A percentile compares a stretch with the other conserved stretches of the same genome.
phyloP scores from a whole-genome alignment of 371 early-diverging fungal genomes.

The Rhizomucor pusillus region DNA sequence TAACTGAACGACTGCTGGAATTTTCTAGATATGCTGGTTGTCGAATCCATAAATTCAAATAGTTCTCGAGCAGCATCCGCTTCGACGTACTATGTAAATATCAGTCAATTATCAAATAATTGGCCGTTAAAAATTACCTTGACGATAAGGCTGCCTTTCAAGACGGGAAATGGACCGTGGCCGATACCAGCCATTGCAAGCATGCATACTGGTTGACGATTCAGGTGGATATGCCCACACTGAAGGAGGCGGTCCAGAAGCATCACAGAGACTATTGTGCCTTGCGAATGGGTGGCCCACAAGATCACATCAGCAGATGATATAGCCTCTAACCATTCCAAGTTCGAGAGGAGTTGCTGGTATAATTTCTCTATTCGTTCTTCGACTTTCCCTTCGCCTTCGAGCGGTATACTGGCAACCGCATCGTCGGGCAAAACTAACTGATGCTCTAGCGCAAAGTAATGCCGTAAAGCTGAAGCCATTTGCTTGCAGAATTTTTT shows the following conservation, averaged over 20 bases:
- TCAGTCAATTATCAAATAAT: neutral
- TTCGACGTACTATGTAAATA: constrained; percentile 67
- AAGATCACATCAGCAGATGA: constrained; percentile 77
- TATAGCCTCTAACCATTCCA: constrained; percentile 41
- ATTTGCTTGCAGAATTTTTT: constrained; percentile 84
- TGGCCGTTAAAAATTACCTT: constrained; percentile 25
- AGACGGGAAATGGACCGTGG: constrained; percentile 85
- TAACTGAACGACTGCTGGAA: constrained; percentile 69
- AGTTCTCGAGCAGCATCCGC: constrained; percentile 89
- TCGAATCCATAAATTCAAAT: constrained; percentile 87
- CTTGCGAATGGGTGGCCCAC: constrained; percentile 89
- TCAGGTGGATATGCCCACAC: constrained; percentile 57
- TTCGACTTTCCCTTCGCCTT: constrained; percentile 86
- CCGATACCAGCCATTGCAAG: constrained; percentile 91
- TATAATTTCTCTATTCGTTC: constrained; percentile 78
- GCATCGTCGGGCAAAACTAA: constrained; percentile 49
- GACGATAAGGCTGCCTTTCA: constrained; percentile 78
- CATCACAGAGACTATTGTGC: constrained; percentile 84
- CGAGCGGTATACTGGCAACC: constrained; percentile 79
- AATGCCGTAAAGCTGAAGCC: constrained; percentile 59
- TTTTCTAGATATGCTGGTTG: constrained; percentile 55
- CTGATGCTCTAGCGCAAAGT: constrained; percentile 52
- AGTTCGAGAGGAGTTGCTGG: constrained; percentile 51
- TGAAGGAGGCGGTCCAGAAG: constrained; percentile 69
- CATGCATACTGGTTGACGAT: constrained; percentile 68